These are phyloP conservation scores for Sporothrix brunneoviolacea DNA, from an alignment of 2,329 filamentous ascomycete species.

Conservation along the genomic window DNA sequence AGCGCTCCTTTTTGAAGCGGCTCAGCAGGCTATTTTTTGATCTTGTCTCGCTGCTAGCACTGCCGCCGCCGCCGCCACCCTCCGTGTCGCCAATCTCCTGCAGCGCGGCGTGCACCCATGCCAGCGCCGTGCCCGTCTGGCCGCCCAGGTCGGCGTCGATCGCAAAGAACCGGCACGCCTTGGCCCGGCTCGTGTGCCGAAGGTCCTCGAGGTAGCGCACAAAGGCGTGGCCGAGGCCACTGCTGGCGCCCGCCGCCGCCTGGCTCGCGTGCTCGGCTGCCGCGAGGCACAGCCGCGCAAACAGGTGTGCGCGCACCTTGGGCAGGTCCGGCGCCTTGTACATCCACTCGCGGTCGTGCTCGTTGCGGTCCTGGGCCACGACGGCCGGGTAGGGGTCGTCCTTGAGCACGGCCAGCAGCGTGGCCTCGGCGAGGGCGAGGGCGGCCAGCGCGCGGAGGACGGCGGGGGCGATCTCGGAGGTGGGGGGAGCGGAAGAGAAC, in stretches of 20 bases:
- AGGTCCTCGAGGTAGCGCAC: slow-evolving; percentile 71
- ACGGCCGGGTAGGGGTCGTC: slow-evolving; percentile 87
- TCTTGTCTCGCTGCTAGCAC: slow-evolving; percentile 28
- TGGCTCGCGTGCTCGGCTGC: slow-evolving; percentile 84
- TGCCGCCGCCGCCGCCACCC: slow-evolving; percentile 7
- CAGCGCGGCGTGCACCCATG: slow-evolving; percentile 74
- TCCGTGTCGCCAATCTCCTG: slow-evolving; percentile 63
- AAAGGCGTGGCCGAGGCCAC: slow-evolving; percentile 54
- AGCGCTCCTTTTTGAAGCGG: slow-evolving; percentile 65
- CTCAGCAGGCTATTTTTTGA: slow-evolving; percentile 38
- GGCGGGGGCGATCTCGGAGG: slow-evolving; percentile 46
- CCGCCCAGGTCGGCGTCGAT: slow-evolving; percentile 81
- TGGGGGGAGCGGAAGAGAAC: slow-evolving; percentile 30
- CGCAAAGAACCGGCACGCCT: slow-evolving; percentile 83
- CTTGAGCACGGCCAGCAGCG: slow-evolving; percentile 81
- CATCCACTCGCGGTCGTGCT: slow-evolving; percentile 91
- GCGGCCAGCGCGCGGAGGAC: slow-evolving; percentile 51
- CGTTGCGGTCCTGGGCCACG: slow-evolving; percentile 74
- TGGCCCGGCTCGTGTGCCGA: slow-evolving; percentile 66
- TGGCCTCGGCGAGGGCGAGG: slow-evolving; percentile 79
- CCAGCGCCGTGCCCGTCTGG: slow-evolving; percentile 76
- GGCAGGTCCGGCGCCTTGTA: slow-evolving; percentile 82
- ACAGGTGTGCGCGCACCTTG: slow-evolving; percentile 81
- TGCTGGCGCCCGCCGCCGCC: slow-evolving; percentile 30
- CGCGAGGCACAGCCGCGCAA: slow-evolving; percentile 79